Base-by-base conservation (phyloP, 257 asterid genomes). In the Leonotis leonurus region DNA sequence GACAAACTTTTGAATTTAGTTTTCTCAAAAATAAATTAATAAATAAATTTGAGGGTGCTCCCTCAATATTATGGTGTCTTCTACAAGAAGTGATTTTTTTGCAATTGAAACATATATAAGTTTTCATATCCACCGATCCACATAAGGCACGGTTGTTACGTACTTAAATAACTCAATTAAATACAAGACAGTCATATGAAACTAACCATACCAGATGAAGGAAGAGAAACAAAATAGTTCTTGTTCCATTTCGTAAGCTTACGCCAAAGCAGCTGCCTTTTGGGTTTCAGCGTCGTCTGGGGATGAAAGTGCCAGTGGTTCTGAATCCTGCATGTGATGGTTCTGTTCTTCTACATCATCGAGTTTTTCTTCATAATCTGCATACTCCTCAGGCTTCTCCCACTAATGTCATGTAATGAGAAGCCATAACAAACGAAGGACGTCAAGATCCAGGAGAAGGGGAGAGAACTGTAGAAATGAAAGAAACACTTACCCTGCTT, bases 361-460 rank as follows among this genome's bases (percentile, higher is more conserved):
- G 29, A 84, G 71, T 74, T 84, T 80, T 75, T 70, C 71, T 73
- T 86, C 96, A 64, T 77, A 76, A 46, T 66, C 49, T 41, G 81
- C 87, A 62, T 76, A 86, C 63, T 81, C 95, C 76, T 75, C 84
- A 4, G 96, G 98, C 57, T 67, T 86, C 84, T 88, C 98, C 96
- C 98, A 91, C 98, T 91, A 69, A 35, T 45, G 51, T 43, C 62
- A 65, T 12, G 20, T 53, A 22, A 72, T 21, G n/a, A 11, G 53
- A 30, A 26, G 26, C 56, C 72, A 68, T 77, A 69, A 71, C 5
- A 45, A 67, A n/a, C 73, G 69, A 68, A 50, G 16, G 40, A 56
- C 24, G 22, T 45, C 29, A 8, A 36, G 10, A 69, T 56, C 27
- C 5, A 3, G 10, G 24, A 33, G 63, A 59, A 46, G 14, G 21